Percentiles rank a stretch among this genome's conserved stretches.
Evolutionary conservation across 768 basidiomycete genomes (phyloP).

Genomic region (Rhizopogon vinicolor): DNA sequence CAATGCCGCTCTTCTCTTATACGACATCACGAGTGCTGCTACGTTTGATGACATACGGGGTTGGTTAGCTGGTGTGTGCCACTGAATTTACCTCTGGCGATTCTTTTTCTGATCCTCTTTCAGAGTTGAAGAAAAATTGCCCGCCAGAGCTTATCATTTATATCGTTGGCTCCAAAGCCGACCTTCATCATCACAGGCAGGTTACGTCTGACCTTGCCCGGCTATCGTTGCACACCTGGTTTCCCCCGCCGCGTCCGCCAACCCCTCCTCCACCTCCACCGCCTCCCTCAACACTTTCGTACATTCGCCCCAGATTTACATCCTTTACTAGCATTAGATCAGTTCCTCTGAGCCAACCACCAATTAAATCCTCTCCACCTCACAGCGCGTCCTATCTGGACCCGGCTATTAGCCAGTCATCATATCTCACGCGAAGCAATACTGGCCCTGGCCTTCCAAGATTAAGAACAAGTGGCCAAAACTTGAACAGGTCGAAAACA

Average conservation of each 20-base stretch:
- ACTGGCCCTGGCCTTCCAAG: conserved; percentile 43
- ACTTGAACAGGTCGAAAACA: conserved; percentile 23
- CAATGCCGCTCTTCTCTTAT: conserved; percentile 89
- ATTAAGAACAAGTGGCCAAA: conserved; percentile 43
- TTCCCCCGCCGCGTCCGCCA: conserved; percentile 71
- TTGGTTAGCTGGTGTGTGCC: conserved; percentile 76
- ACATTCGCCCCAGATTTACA: conserved; percentile 31
- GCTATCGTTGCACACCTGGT: conserved; percentile 83
- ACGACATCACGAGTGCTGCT: conserved; percentile 89
- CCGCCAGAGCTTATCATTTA: conserved; percentile 87
- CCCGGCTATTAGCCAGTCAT: conserved; percentile 42
- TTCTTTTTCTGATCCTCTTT: conserved; percentile 9
- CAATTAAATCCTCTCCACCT: conserved; percentile 43
- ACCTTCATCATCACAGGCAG: conserved; percentile 65
- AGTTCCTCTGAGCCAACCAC: conserved; percentile 45
- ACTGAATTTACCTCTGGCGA: not conserved
- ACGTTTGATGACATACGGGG: conserved; percentile 89
- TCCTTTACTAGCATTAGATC: conserved; percentile 53
- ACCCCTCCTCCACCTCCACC: conserved; percentile 62
- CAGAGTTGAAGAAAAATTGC: conserved; percentile 89
- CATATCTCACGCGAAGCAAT: conserved; percentile 42
- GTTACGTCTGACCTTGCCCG: conserved; percentile 81
- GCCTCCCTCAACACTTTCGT: conserved; percentile 35
- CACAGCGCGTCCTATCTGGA: conserved; percentile 63
- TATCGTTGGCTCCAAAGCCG: conserved; percentile 92